A percentile compares a stretch with the other conserved stretches of the same genome.
Conservation (phyloP, 2,329 filamentous ascomycete genomes). For the Fusarium globosum region DNA sequence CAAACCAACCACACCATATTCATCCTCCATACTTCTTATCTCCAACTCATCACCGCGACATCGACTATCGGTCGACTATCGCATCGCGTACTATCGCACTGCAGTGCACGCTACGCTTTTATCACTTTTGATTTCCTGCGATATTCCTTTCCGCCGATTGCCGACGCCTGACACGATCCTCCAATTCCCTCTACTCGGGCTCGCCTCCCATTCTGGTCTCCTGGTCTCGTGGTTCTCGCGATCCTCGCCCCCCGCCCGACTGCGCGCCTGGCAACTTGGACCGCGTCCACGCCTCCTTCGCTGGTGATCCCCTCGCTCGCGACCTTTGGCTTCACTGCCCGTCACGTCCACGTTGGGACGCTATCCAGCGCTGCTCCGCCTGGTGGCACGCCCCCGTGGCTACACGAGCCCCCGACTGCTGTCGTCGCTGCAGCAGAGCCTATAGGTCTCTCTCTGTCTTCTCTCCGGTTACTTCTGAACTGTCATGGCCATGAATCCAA, state of each 20-base stretch:
- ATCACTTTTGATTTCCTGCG: slow-evolving; percentile 19
- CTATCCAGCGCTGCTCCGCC: slow-evolving; percentile 48
- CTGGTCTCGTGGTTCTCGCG: slow-evolving; percentile 41
- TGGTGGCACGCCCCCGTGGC: slow-evolving; percentile 50
- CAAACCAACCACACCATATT: slow-evolving; percentile 42
- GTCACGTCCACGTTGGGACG: slow-evolving; percentile 50
- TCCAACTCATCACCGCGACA: slow-evolving; percentile 40
- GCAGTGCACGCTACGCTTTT: slow-evolving; percentile 10
- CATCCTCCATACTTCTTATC: slow-evolving; percentile 30
- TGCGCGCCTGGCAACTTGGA: slow-evolving; percentile 42
- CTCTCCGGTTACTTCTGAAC: slow-evolving; percentile 33
- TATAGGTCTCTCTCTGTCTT: slow-evolving; percentile 35
- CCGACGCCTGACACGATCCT: slow-evolving; percentile 36
- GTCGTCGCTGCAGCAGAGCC: slow-evolving; percentile 42
- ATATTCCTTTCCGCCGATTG: slow-evolving; percentile 26
- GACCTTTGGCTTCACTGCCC: slow-evolving; percentile 44
- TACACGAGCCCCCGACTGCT: slow-evolving; percentile 45
- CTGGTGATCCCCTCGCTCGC: slow-evolving; percentile 31
- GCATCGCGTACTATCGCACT: slow-evolving; percentile 33
- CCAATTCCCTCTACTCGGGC: slow-evolving; percentile 35
- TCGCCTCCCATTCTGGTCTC: slow-evolving; percentile 39
- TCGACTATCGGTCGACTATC: slow-evolving; percentile 38
- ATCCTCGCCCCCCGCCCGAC: slow-evolving; percentile 38
- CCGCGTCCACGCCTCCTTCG: slow-evolving; percentile 40
- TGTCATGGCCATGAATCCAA: slow-evolving; percentile 65